phyloP scores from a whole-genome alignment of 139 green algal genomes.

The Mesotaenium endlicherianum region DNA sequence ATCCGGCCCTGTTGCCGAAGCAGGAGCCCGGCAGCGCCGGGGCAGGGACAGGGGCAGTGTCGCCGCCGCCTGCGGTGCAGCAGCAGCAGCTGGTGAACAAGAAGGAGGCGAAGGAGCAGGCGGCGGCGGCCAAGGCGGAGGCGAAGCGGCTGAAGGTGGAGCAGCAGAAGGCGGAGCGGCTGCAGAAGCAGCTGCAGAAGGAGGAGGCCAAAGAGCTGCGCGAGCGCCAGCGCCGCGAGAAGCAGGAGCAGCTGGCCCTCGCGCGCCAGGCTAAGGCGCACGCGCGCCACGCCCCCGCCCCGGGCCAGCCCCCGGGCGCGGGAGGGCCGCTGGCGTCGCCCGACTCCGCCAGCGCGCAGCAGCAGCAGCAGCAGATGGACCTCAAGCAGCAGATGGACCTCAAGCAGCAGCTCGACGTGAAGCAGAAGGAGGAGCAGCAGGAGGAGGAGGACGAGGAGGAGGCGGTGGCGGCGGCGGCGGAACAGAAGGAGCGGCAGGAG shows the following conservation, averaged over 20 bases:
- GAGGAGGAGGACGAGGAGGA: neutral
- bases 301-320: no score
- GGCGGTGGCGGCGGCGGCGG: neutral
- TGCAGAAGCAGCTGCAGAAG: conserved; percentile 19
- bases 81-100: no score
- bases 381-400: neutral
- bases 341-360: no score
- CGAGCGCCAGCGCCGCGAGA: neutral
- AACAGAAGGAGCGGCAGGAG: neutral
- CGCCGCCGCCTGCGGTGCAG: no score
- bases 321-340: no score
- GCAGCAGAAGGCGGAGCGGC: neutral
- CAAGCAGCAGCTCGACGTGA: neutral
- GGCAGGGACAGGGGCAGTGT: no score
- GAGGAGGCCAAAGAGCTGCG: neutral
- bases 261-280: neutral
- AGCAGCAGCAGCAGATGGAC: conserved; percentile 14
- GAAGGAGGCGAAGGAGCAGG: neutral
- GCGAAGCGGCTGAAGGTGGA: neutral
- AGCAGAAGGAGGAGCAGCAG: neutral
- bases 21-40: no score
- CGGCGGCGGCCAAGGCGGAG: neutral
- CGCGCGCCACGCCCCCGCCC: no score
- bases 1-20: no score
- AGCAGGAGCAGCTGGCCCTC: neutral